Base-by-base conservation (phyloP, 2,329 filamentous ascomycete genomes). In the Stemphylium beticola region DNA sequence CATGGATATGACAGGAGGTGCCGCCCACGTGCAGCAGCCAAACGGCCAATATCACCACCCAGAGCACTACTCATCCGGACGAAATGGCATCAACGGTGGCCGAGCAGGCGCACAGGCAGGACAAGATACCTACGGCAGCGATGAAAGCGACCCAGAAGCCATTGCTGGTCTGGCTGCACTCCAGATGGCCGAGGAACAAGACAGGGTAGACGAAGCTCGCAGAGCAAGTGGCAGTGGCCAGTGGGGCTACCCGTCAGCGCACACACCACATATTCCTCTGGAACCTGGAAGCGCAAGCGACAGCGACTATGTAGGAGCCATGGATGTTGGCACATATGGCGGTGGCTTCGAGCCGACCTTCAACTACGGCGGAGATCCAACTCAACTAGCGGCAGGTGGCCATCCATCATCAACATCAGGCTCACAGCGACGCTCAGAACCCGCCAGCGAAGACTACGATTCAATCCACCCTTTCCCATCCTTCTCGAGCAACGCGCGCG, bases 121-220 rank as follows among this genome's bases (percentile, higher is more conserved):
- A 6, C 64, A 65, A 37, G 65, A 71, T 4, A 64, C 58, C 9
- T 75, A 74, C 49, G 61, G 64, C 3, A 76, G 81, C 58, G 89
- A 93, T 49, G 92, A 96, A 44, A 96, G 92, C 69, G 93, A 98
- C 69, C 87, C 90, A 0, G 93, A 97, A 74, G 93, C 90, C 17
- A 87, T 89, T 34, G 91, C 91, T 56, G 93, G 95, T 14, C 78
- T 96, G 46, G 85, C 90, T 70, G 92, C 92, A 62, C 86, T 98
- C 83, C 87, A 87, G 54, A 86, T 93, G 77, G 92, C 92, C 4
- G 92, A 96, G 57, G 85, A 92, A 72, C 82, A 87, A 71, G 90
- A 96, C 55, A 86, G 87, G 45, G 81, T 77, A 5, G 81, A 84
- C 39, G 81, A 82, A 57, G 78, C 77, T 17, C 85, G 86, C 44